These are phyloP conservation scores for Penicillium diatomitis DNA, from an alignment of 495 filamentous ascomycete species.

Conservation along the genomic window DNA sequence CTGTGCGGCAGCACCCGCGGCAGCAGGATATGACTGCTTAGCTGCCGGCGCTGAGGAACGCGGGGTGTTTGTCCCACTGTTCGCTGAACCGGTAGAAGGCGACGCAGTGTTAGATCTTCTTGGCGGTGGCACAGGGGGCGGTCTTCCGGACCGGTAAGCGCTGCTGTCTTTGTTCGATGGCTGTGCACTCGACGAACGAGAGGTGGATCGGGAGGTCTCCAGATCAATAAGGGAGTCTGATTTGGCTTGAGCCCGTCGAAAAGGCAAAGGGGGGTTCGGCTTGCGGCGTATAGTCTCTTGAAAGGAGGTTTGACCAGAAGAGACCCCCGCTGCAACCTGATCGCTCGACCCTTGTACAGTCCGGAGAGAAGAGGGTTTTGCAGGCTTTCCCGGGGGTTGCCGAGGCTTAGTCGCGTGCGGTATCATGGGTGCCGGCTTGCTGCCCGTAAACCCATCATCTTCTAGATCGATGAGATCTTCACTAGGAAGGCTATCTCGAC, in stretches of 20 bases:
- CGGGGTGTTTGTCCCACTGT: slow-evolving; percentile 8
- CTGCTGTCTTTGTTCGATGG: neutral
- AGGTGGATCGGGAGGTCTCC: slow-evolving; percentile 7
- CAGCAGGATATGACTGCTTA: slow-evolving; percentile 22
- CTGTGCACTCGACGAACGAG: slow-evolving; percentile 9
- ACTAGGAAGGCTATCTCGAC: slow-evolving; percentile 29
- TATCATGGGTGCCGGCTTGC: slow-evolving; percentile 3
- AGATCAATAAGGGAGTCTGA: slow-evolving; percentile 12
- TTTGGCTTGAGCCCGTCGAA: slow-evolving; percentile 22
- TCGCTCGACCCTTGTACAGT: slow-evolving; percentile 11
- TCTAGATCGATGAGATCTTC: slow-evolving; percentile 58
- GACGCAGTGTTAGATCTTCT: slow-evolving; percentile 26
- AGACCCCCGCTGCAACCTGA: neutral
- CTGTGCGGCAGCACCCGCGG: slow-evolving; percentile 24
- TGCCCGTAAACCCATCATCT: slow-evolving; percentile 39
- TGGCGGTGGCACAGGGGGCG: slow-evolving; percentile 28
- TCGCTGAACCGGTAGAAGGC: slow-evolving; percentile 7
- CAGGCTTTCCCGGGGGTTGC: slow-evolving; percentile 50
- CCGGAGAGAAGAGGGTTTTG: slow-evolving; percentile 59
- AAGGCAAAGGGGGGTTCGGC: slow-evolving; percentile 36
- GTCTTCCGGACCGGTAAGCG: slow-evolving; percentile 12
- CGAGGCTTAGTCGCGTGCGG: slow-evolving; percentile 14
- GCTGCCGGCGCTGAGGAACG: slow-evolving; percentile 6
- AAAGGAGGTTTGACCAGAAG: slow-evolving; percentile 1
- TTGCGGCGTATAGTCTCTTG: slow-evolving; percentile 29